These are phyloP conservation scores for Zymoseptoria crescenta DNA, from an alignment of 2,329 filamentous ascomycete species.

Conservation along the genomic window DNA sequence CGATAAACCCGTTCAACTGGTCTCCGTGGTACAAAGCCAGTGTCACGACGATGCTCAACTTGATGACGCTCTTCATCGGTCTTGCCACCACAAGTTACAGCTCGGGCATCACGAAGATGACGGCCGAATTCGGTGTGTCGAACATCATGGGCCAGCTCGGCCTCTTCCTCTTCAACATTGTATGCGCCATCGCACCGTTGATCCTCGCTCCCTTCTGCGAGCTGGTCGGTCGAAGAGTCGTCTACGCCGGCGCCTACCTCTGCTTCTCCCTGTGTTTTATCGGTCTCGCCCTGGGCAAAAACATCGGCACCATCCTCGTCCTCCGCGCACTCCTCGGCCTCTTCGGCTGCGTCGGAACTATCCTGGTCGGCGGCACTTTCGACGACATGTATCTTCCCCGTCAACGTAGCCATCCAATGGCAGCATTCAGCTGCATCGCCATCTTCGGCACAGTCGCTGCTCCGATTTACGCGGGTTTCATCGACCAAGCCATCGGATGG, in stretches of 20 bases:
- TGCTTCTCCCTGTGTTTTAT: slow-evolving; percentile 44
- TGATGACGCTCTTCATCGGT: slow-evolving; percentile 49
- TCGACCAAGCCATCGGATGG: slow-evolving; percentile 47
- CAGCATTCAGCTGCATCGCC: slow-evolving; percentile 43
- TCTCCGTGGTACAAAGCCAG: slow-evolving; percentile 37
- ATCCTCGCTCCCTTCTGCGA: slow-evolving; percentile 46
- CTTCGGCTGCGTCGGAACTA: slow-evolving; percentile 45
- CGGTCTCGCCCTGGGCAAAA: slow-evolving; percentile 41
- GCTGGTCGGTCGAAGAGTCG: slow-evolving; percentile 40
- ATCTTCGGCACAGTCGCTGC: slow-evolving; percentile 47
- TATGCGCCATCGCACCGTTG: slow-evolving; percentile 42
- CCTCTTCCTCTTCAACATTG: slow-evolving; percentile 45
- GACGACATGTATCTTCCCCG: slow-evolving; percentile 43
- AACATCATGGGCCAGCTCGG: slow-evolving; percentile 41
- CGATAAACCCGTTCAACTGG: slow-evolving; percentile 47
- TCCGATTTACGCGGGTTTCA: slow-evolving; percentile 48
- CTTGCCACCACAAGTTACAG: slow-evolving; percentile 48
- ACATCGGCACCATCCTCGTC: slow-evolving; percentile 43
- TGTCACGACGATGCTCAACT: slow-evolving; percentile 41
- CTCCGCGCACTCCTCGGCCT: slow-evolving; percentile 42
- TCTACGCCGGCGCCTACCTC: slow-evolving; percentile 41
- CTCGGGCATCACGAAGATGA: slow-evolving; percentile 43
- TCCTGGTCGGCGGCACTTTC: slow-evolving; percentile 45
- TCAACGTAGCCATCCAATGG: slow-evolving; percentile 41
- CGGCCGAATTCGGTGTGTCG: slow-evolving; percentile 36